Conservation (phyloP, 257 asterid genomes). For the Rubia yunnanensis region DNA sequence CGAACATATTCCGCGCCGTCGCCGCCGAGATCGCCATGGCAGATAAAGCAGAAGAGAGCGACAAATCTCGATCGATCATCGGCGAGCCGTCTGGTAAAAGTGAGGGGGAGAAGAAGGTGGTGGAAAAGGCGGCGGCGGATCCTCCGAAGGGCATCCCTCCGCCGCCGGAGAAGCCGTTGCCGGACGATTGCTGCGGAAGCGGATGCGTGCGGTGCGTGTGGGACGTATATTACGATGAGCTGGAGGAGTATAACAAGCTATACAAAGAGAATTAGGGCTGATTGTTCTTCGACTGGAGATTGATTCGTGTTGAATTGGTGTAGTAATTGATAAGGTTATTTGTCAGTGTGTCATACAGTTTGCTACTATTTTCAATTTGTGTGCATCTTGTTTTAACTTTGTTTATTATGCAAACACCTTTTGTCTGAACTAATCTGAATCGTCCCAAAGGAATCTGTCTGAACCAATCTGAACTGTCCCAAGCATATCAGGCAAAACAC, state of each 20-base stretch:
- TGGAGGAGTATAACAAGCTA: constrained; percentile 48
- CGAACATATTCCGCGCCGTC: neutral
- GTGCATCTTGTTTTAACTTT: neutral
- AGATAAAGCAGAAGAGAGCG: neutral
- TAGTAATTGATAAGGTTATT: neutral
- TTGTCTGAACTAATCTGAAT: too few relatives aligned
- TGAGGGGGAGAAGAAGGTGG: constrained; percentile 10
- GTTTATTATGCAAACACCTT: too few relatives aligned
- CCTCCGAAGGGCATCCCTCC: constrained; percentile 25
- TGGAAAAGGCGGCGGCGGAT: constrained; percentile 25
- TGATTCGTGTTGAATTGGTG: neutral
- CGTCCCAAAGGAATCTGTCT: too few relatives aligned
- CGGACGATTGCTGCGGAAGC: constrained; percentile 71
- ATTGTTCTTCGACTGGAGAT: neutral
- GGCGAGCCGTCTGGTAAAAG: neutral
- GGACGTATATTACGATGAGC: constrained; percentile 62
- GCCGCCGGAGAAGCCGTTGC: constrained; percentile 74
- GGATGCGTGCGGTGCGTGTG: constrained; percentile 73
- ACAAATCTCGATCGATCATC: neutral
- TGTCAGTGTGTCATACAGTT: neutral
- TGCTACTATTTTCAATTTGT: neutral
- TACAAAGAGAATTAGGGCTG: constrained; percentile 10
- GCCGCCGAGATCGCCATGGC: constrained; percentile 10
- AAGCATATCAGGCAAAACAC: too few relatives aligned
- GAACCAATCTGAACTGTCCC: too few relatives aligned